Conservation (phyloP, 257 asterid species). For the Scutellaria galericulata region DNA sequence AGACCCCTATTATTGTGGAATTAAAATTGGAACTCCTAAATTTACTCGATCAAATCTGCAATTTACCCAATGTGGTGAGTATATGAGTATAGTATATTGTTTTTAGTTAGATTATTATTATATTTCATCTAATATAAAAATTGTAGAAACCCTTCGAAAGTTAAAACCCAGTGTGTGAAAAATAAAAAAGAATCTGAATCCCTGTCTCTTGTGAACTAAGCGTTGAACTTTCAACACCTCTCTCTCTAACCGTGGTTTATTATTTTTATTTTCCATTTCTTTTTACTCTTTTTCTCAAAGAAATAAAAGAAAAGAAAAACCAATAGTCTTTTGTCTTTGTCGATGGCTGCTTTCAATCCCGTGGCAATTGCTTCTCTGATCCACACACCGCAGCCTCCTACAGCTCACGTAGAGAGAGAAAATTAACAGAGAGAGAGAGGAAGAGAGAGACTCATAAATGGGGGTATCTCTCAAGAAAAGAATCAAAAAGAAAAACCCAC, state of each 20-base stretch:
- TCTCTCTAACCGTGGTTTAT: neutral
- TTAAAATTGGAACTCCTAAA: no score
- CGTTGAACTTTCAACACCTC: conserved; percentile 30
- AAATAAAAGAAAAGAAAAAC: neutral
- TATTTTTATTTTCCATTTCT: neutral
- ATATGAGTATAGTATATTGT: no score
- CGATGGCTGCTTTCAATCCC: conserved; percentile 39
- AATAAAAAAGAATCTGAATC: no score
- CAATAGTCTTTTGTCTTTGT: conserved; percentile 35
- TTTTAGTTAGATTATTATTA: no score
- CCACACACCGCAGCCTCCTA: conserved; percentile 35
- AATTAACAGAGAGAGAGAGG: neutral
- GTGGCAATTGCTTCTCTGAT: conserved; percentile 46
- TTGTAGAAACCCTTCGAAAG: no score
- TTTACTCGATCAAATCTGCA: no score
- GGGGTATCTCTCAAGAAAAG: conserved; percentile 67
- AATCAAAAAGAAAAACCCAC: conserved; percentile 44
- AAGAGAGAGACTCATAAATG: conserved; percentile 9
- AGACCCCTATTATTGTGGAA: no score
- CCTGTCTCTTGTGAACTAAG: conserved; percentile 32
- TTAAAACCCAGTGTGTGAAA: no score
- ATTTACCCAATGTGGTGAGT: no score
- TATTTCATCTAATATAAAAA: no score
- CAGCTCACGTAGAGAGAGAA: conserved; percentile 44
- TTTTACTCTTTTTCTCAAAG: neutral